Conservation (phyloP, 768 basidiomycete species). For the Sutorius australiensis region DNA sequence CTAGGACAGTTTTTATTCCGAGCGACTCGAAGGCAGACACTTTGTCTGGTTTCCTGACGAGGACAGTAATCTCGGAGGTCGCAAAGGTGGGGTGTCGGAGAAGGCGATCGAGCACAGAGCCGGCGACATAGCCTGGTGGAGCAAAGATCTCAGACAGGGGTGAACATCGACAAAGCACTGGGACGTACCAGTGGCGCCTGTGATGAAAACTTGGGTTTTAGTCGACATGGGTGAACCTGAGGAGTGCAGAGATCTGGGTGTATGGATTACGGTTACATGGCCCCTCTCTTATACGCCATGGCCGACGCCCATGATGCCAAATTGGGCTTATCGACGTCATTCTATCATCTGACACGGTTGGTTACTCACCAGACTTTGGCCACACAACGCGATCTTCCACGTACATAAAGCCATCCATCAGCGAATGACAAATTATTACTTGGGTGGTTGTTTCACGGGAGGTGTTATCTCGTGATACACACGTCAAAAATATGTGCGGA, state of each 20-base stretch:
- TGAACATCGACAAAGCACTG: not conserved
- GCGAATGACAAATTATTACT: not conserved
- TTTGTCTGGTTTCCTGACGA: slow-evolving; percentile 32
- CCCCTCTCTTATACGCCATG: slow-evolving; percentile 7
- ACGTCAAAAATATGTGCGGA: not conserved
- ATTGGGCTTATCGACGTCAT: not conserved
- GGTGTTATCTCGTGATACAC: no score
- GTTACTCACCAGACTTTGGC: no score
- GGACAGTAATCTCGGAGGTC: slow-evolving; percentile 24
- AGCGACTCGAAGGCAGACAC: slow-evolving; percentile 16
- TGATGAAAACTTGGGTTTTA: slow-evolving; percentile 20
- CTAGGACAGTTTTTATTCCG: slow-evolving; percentile 31
- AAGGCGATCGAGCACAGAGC: slow-evolving; percentile 31
- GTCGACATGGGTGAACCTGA: slow-evolving; percentile 9
- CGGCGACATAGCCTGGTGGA: slow-evolving; percentile 32
- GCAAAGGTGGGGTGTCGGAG: slow-evolving; percentile 23
- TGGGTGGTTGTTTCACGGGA: no score
- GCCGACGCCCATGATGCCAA: not conserved
- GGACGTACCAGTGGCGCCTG: slow-evolving; percentile 20
- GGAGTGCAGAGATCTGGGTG: not conserved
- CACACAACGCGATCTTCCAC: no score
- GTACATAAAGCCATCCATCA: not conserved
- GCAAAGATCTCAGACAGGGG: not conserved
- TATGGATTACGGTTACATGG: not conserved
- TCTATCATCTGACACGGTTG: not conserved